Evolutionary conservation across 2,329 filamentous ascomycete species (phyloP), one percentile per base, ranked within the genome.

Genomic region (Botryosphaeria dothidea): DNA sequence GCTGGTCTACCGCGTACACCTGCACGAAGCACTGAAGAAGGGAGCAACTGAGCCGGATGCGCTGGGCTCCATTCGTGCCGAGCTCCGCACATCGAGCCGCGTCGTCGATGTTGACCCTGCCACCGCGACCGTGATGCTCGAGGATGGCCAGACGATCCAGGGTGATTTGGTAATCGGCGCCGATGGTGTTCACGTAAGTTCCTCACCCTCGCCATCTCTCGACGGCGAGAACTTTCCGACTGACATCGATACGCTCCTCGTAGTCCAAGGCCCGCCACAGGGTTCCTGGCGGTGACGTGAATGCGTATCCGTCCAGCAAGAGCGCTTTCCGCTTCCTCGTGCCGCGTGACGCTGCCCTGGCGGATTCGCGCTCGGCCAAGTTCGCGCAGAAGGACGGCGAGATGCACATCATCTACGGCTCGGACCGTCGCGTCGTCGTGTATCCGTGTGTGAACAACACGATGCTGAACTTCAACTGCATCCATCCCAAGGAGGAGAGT

Each of bases 321-420:
- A 84, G 81, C 48, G 85, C 85, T 0, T 88, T 86, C 70, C 79
- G 86, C 7, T 88, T 87, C 72, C 71, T 87, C 4, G 78, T 88
- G 0, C 75, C 80, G 0, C 78, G 79, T 0, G 80, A 85, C 15
- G 77, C 75, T 3, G 77, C 78, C 0, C 65, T 78, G 5, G 75
- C 70, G 46, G 80, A 77, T 70, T 82, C 70, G 27, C 78, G 70
- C 66, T 81, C 73, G 46, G 78, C 58, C 8, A 75, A 75, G 15
- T 76, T 80, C 49, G 78, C 73, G 0, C 69, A 77, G 17, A 68
- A 73, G 4, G 71, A 76, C 1, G 80, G 81, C 3, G 66, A 80
- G 17, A 69, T 84, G 15, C 71, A 76, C n/a, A 81, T 84, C 71
- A 80, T 78, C 67, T 77, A 81, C 48, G 79, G 71, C 0, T 65